Conservation (phyloP, 176 grass and related monocot genomes). For the Musa troglodytarum region DNA sequence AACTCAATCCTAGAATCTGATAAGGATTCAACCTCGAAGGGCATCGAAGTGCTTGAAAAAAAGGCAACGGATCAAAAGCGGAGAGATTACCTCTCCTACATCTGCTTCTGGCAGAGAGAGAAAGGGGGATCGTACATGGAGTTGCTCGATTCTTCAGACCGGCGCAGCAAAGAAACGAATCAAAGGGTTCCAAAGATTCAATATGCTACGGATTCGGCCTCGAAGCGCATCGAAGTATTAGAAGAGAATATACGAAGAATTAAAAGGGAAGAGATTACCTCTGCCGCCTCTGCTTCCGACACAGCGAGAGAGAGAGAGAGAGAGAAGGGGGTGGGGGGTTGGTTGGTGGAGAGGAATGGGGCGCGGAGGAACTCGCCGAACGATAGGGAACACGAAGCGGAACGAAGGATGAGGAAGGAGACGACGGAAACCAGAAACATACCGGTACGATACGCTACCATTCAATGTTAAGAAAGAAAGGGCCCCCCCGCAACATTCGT, state of each 20-base stretch:
- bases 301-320: too few relatives aligned
- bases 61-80: neutral
- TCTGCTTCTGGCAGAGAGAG: neutral
- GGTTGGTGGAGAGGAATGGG: too few relatives aligned
- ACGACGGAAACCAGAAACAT: too few relatives aligned
- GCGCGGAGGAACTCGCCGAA: too few relatives aligned
- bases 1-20: neutral
- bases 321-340: too few relatives aligned
- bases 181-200: neutral
- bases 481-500: too few relatives aligned
- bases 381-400: too few relatives aligned
- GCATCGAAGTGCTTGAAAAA: neutral
- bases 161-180: neutral
- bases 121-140: neutral
- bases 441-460: too few relatives aligned
- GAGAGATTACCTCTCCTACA: neutral
- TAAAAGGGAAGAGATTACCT: too few relatives aligned
- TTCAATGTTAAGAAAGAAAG: too few relatives aligned
- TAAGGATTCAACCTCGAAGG: neutral
- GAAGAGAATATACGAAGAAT: neutral
- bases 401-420: too few relatives aligned
- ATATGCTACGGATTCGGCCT: neutral
- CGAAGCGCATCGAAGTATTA: neutral
- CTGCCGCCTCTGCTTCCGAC: too few relatives aligned
- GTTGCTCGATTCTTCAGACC: neutral